phyloP scores from a whole-genome alignment of 208 protist species.

The Acanthamoeba quina region DNA sequence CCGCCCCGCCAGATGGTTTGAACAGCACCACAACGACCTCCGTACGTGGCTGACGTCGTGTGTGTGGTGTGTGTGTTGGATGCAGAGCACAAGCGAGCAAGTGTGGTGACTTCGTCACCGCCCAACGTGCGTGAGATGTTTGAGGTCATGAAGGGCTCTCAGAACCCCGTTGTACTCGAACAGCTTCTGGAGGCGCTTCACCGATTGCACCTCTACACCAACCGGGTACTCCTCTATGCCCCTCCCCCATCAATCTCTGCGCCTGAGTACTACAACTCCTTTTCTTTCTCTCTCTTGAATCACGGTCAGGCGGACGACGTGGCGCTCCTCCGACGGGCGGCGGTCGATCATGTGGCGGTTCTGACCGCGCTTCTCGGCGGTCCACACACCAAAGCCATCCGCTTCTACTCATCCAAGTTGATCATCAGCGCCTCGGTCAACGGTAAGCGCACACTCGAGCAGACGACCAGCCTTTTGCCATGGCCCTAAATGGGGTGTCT shows the following conservation, averaged over 20 bases:
- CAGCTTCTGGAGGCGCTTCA: slow-evolving; percentile 40
- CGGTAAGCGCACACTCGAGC: neutral
- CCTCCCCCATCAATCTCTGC: neutral
- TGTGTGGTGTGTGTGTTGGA: neutral
- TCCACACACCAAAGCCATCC: neutral
- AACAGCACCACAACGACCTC: too few species aligned
- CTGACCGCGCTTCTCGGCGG: neutral
- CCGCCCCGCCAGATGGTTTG: neutral
- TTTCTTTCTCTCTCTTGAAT: too few species aligned
- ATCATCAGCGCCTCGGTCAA: slow-evolving; percentile 38
- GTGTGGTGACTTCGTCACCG: neutral
- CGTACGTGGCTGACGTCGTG: neutral
- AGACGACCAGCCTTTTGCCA: neutral
- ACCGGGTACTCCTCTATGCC: neutral
- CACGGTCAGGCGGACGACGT: neutral
- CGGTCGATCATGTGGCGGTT: slow-evolving; percentile 17
- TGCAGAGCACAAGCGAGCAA: neutral
- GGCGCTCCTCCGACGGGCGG: neutral
- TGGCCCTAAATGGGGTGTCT: neutral
- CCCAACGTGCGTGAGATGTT: neutral
- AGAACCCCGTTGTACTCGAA: slow-evolving; percentile 7
- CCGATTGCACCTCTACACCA: neutral
- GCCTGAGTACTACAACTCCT: neutral
- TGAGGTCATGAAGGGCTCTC: neutral
- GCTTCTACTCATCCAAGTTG: neutral